Percentiles rank a stretch among this genome's conserved stretches.
These are phyloP conservation scores for Trametes cingulata DNA, from an alignment of 768 basidiomycete species.

Conservation along the genomic window DNA sequence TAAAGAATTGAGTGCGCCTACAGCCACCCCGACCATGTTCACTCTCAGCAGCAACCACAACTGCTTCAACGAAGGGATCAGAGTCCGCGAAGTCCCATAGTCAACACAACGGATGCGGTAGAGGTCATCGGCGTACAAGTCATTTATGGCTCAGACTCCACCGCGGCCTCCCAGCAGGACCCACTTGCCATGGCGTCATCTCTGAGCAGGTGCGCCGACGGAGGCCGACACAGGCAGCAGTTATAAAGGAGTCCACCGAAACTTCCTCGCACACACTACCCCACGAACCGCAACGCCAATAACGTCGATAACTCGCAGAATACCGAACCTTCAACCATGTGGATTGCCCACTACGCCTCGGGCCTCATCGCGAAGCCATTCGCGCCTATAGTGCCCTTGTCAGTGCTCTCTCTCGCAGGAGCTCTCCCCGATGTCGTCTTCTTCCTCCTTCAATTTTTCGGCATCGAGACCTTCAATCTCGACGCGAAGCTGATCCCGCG, in stretches of 20 bases:
- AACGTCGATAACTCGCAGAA: background rate
- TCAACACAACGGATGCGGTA: no score
- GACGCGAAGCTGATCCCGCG: slow-evolving; percentile 20
- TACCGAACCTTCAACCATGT: background rate
- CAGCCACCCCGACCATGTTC: no score
- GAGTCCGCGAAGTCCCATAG: no score
- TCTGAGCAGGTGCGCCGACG: background rate
- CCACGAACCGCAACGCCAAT: background rate
- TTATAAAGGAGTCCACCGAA: background rate
- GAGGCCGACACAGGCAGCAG: background rate
- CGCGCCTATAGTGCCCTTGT: slow-evolving; percentile 30
- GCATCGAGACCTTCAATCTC: slow-evolving; percentile 32
- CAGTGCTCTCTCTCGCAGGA: slow-evolving; percentile 30
- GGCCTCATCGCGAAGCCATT: slow-evolving; percentile 32
- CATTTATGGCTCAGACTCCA: slow-evolving; percentile 5
- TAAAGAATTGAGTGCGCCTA: no score
- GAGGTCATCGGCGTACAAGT: no score
- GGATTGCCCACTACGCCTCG: slow-evolving; percentile 24
- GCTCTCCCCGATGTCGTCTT: slow-evolving; percentile 31
- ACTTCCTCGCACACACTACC: background rate
- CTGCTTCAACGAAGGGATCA: no score
- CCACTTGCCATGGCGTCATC: slow-evolving; percentile 10
- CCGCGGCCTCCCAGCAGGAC: background rate
- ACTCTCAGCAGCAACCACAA: no score
- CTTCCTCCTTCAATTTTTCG: slow-evolving; percentile 32